A percentile compares a stretch with the other conserved stretches of the same genome.
Evolutionary conservation across 2,329 filamentous ascomycete species (phyloP).

Genomic region (Acrocalymma vagum): DNA sequence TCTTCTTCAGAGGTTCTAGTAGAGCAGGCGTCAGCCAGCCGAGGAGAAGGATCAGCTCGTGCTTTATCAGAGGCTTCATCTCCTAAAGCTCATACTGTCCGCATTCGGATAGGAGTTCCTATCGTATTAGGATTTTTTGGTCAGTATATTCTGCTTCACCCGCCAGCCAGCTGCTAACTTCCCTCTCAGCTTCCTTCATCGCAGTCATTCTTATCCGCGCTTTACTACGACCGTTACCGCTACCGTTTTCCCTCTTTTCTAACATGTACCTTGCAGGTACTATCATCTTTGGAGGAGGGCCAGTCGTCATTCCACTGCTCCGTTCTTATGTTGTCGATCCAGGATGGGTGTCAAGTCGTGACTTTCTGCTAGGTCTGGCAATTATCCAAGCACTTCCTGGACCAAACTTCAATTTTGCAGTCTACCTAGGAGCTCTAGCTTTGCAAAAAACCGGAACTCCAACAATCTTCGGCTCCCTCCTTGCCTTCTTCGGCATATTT

Average conservation of each 20-base stretch:
- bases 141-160: constrained; percentile 23
- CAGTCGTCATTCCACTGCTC: constrained; percentile 51
- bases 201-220: constrained; percentile 60
- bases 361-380: constrained; percentile 75
- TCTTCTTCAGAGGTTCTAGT: constrained; percentile 26
- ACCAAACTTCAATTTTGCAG: constrained; percentile 63
- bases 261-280: constrained; percentile 78
- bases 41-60: neutral
- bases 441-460: constrained; percentile 25
- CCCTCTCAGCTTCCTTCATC: constrained; percentile 60
- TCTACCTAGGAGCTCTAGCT: constrained; percentile 47
- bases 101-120: constrained; percentile 37
- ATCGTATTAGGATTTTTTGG: constrained; percentile 58
- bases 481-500: constrained; percentile 48
- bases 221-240: constrained; percentile 48
- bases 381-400: constrained; percentile 74
- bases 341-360: constrained; percentile 72
- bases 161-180: constrained; percentile 6
- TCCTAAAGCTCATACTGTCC: constrained; percentile 33
- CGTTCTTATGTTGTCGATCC: constrained; percentile 63
- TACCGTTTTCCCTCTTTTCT: constrained; percentile 68
- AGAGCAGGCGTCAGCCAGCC: neutral
- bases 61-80: constrained; percentile 13
- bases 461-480: constrained; percentile 36
- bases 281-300: constrained; percentile 53